Percentiles rank a stretch among this genome's conserved stretches.
These are phyloP conservation scores for Elsinoe arachidis DNA, from an alignment of 2,329 filamentous ascomycete species.

Conservation along the genomic window DNA sequence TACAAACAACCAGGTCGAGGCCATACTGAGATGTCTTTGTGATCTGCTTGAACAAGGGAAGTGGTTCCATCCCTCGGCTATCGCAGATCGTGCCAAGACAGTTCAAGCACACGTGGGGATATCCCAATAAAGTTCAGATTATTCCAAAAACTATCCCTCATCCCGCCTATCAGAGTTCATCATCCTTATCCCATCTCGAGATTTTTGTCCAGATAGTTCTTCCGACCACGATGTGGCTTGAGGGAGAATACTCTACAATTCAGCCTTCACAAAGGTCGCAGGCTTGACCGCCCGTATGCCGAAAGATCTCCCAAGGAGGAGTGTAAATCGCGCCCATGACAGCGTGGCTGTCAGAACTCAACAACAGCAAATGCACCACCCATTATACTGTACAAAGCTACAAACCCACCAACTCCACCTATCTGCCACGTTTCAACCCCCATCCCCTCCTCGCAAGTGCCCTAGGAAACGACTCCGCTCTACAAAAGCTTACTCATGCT, in stretches of 20 bases:
- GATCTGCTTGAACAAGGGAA: not conserved
- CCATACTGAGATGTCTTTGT: not conserved
- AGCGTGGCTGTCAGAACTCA: too few species aligned
- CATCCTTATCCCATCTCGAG: not conserved
- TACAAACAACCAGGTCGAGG: not conserved
- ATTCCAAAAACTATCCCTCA: not conserved
- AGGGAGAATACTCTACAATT: too few species aligned
- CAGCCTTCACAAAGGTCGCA: too few species aligned
- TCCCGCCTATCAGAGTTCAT: not conserved
- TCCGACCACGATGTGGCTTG: too few species aligned
- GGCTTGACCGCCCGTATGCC: too few species aligned
- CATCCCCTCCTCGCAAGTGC: not conserved
- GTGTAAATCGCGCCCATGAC: too few species aligned
- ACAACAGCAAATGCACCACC: too few species aligned
- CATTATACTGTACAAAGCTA: too few species aligned
- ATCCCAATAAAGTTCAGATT: not conserved
- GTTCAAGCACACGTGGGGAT: slow-evolving; percentile 2
- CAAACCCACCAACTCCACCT: too few species aligned
- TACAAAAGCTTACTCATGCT: not conserved
- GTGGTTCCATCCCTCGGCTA: not conserved
- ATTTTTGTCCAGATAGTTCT: not conserved
- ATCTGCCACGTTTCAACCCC: not conserved
- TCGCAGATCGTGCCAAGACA: not conserved
- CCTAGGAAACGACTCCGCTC: not conserved
- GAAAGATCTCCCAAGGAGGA: too few species aligned